Conservation (phyloP, 345 rosid genomes). For the Eucalyptus cloeziana region DNA sequence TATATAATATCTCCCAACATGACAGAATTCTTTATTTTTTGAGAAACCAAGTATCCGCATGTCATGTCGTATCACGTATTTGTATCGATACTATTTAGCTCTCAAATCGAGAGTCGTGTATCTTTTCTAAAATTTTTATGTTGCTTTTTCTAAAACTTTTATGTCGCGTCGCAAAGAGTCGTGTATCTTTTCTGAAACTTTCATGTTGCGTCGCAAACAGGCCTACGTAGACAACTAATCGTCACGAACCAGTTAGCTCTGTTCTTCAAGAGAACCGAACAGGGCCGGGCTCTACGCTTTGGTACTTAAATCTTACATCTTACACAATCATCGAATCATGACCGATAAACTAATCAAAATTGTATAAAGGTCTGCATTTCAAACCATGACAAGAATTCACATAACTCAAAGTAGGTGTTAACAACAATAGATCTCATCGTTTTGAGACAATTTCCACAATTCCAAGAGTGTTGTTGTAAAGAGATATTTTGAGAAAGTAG, state of each 20-base stretch:
- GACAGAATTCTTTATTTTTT: fast-evolving
- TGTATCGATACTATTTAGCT: fast-evolving
- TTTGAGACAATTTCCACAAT: background rate
- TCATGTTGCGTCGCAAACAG: background rate
- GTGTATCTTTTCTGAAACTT: background rate
- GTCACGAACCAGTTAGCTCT: background rate
- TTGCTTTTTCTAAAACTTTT: background rate
- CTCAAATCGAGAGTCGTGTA: background rate
- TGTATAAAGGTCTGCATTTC: background rate
- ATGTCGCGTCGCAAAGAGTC: background rate
- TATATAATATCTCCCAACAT: too few relatives aligned
- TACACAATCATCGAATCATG: background rate
- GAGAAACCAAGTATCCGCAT: fast-evolving
- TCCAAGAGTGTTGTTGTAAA: background rate
- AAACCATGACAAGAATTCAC: background rate
- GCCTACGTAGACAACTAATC: background rate
- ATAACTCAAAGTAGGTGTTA: background rate
- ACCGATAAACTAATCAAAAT: background rate
- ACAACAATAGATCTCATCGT: background rate
- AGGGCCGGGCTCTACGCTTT: too few relatives aligned
- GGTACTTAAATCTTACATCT: background rate
- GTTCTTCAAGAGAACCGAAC: background rate
- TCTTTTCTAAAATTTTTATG: too few relatives aligned
- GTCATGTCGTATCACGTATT: too few relatives aligned
- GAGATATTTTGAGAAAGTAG: background rate